Evolutionary conservation across 805 yeast genomes (phyloP).

Genomic region (Metschnikowia proteae): DNA sequence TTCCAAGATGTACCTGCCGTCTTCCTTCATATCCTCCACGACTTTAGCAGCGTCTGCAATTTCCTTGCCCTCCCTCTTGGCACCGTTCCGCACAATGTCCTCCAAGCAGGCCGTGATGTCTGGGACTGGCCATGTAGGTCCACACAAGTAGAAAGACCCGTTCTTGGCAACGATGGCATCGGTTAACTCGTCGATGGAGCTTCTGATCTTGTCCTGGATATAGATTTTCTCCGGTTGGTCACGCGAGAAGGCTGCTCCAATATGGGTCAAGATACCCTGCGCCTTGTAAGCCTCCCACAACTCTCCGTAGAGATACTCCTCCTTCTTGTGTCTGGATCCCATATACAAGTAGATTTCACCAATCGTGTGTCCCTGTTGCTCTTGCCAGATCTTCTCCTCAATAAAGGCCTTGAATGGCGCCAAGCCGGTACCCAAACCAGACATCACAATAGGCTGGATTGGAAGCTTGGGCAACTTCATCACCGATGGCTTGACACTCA

Average conservation of each 20-base stretch:
- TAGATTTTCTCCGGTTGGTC: slow-evolving; percentile 94
- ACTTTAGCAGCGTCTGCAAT: slow-evolving; percentile 70
- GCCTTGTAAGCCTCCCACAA: slow-evolving; percentile 94
- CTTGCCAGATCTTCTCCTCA: slow-evolving; percentile 93
- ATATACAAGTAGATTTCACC: slow-evolving; percentile 84
- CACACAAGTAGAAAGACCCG: slow-evolving; percentile 94
- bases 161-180: slow-evolving; percentile 72
- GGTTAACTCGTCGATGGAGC: slow-evolving; percentile 65
- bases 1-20: slow-evolving; percentile 81
- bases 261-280: slow-evolving; percentile 87
- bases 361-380: slow-evolving; percentile 80
- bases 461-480: slow-evolving; percentile 91
- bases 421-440: slow-evolving; percentile 95
- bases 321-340: slow-evolving; percentile 93
- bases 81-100: slow-evolving; percentile 73
- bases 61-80: slow-evolving; percentile 55
- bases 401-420: slow-evolving; percentile 98
- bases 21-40: slow-evolving; percentile 91
- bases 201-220: slow-evolving; percentile 89
- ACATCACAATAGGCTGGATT: slow-evolving; percentile 89
- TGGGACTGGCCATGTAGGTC: slow-evolving; percentile 99
- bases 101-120: slow-evolving; percentile 87
- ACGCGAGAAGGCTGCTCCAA: slow-evolving; percentile 97
- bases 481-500: slow-evolving; percentile 92
- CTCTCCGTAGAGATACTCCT: slow-evolving; percentile 95